These are phyloP conservation scores for Ceriops tagal DNA, from an alignment of 345 rosid species.

Conservation along the genomic window DNA sequence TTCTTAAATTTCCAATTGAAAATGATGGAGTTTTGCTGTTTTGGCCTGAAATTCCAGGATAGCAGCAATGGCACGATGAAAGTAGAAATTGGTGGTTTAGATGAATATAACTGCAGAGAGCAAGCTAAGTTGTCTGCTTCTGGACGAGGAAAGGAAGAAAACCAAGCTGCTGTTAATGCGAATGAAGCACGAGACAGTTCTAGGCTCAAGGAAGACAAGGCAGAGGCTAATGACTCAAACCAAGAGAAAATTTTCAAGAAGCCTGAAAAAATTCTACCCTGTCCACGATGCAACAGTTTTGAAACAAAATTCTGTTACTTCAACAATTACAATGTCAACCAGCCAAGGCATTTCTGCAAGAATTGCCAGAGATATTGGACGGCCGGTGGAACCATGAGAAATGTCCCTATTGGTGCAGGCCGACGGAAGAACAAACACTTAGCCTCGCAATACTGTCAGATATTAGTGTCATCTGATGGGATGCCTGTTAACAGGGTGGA, in stretches of 20 bases:
- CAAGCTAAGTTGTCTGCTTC: constrained; percentile 17
- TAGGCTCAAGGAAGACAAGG: constrained; percentile 44
- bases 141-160: constrained; percentile 21
- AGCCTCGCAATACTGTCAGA: constrained; percentile 59
- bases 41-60: constrained; percentile 26
- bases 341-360: constrained; percentile 92
- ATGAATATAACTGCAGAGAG: constrained; percentile 15
- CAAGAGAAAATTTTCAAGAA: constrained; percentile 69
- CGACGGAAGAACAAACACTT: constrained; percentile 87
- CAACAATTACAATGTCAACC: constrained; percentile 90
- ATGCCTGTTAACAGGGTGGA: constrained; percentile 37
- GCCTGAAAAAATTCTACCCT: constrained; percentile 77
- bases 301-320: constrained; percentile 96
- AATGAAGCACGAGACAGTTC: constrained; percentile 24
- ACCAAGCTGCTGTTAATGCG: constrained; percentile 5
- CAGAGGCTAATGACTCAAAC: constrained; percentile 38
- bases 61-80: constrained; percentile 19
- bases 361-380: constrained; percentile 98
- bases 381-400: constrained; percentile 94
- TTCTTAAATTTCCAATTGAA: neutral
- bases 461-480: constrained; percentile 61
- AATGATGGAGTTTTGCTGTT: neutral
- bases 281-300: constrained; percentile 93
- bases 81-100: constrained; percentile 16
- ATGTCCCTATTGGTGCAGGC: constrained; percentile 94